Conservation (phyloP, 495 filamentous ascomycete species). For the Annulohypoxylon nitens region DNA sequence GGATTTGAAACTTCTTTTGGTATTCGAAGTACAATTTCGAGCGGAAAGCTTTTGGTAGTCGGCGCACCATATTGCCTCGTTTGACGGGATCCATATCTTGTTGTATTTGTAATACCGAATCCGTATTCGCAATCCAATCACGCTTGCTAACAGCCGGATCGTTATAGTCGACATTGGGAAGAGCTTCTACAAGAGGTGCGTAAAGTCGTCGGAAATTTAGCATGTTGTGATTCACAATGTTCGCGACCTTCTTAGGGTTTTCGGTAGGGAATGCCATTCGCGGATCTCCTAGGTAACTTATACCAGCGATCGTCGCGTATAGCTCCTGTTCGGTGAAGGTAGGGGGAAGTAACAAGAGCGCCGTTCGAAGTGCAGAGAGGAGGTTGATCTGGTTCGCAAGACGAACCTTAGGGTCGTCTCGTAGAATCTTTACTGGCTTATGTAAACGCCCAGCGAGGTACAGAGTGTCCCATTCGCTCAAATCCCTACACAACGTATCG, state of each 20-base stretch:
- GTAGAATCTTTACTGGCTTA: constrained; percentile 97
- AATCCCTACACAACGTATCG: constrained; percentile 85
- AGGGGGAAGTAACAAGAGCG: constrained; percentile 85
- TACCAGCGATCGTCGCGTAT: constrained; percentile 88
- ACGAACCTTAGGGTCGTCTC: constrained; percentile 90
- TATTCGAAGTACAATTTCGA: constrained; percentile 93
- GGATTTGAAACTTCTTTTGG: constrained; percentile 88
- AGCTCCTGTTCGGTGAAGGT: constrained; percentile 88
- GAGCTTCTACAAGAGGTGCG: constrained; percentile 84
- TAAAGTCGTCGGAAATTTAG: constrained; percentile 92
- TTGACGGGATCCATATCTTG: constrained; percentile 94
- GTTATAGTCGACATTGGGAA: constrained; percentile 87
- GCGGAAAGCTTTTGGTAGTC: constrained; percentile 88
- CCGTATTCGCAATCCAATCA: constrained; percentile 76
- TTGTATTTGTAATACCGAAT: constrained; percentile 65
- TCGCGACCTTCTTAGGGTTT: constrained; percentile 90
- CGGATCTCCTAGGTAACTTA: constrained; percentile 94
- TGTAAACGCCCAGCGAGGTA: constrained; percentile 95
- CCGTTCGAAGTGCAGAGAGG: constrained; percentile 88
- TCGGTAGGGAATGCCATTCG: constrained; percentile 91
- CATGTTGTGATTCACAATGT: constrained; percentile 93
- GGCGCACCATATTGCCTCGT: constrained; percentile 94
- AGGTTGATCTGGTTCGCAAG: constrained; percentile 96
- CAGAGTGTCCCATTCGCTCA: constrained; percentile 89
- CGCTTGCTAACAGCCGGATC: constrained; percentile 72